Percentiles rank a stretch among this genome's conserved stretches.
Conservation (phyloP, 371 early-diverging fungal species). For the Mortierella sp. region DNA sequence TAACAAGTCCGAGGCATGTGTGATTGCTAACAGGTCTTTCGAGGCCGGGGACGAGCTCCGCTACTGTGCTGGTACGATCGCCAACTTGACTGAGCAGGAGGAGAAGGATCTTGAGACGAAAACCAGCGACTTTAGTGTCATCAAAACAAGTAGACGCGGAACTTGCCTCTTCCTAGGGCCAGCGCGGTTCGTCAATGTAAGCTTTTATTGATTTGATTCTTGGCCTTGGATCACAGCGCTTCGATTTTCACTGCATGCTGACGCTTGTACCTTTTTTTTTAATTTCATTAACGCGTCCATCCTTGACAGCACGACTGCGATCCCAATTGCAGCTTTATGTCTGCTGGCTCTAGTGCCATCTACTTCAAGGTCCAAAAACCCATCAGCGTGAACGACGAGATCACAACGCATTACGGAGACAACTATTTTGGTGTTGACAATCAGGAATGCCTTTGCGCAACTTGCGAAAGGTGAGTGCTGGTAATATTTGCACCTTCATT, state of each 20-base stretch:
- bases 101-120: conserved; percentile 75
- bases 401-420: conserved; percentile 88
- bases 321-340: conserved; percentile 76
- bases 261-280: neutral
- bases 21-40: conserved; percentile 87
- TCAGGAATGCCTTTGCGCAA: conserved; percentile 90
- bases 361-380: conserved; percentile 83
- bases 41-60: conserved; percentile 80
- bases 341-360: conserved; percentile 66
- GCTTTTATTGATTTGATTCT: conserved; percentile 3
- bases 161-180: conserved; percentile 95
- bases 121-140: conserved; percentile 89
- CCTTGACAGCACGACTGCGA: conserved; percentile 88
- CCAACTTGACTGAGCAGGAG: conserved; percentile 77
- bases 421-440: conserved; percentile 93
- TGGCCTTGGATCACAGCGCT: neutral
- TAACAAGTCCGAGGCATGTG: conserved; percentile 83
- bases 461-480: conserved; percentile 78
- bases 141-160: conserved; percentile 82
- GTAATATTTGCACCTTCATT: neutral
- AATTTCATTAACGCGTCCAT: neutral
- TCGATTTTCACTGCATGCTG: neutral
- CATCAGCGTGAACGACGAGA: conserved; percentile 89
- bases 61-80: conserved; percentile 86
- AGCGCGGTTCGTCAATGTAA: conserved; percentile 92